Evolutionary conservation across 805 yeast species (phyloP).

Genomic region (Ogataea parapolymorpha): DNA sequence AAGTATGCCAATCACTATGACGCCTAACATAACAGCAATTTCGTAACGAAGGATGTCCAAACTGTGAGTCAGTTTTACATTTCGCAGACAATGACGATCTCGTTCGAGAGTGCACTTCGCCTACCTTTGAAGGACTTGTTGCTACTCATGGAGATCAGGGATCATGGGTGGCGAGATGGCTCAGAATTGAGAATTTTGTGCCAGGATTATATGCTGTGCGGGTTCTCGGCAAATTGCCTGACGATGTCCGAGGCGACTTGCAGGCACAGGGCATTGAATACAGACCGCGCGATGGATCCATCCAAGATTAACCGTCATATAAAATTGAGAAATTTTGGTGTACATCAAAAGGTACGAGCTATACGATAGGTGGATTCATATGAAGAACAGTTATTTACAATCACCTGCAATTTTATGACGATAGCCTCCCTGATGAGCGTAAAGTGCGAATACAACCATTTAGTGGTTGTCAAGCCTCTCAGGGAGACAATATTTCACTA

Average conservation of each 20-base stretch:
- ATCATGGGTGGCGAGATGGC: slow-evolving; percentile 97
- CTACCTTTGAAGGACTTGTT: slow-evolving; percentile 91
- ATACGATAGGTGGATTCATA: background rate
- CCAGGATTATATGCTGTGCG: slow-evolving; percentile 94
- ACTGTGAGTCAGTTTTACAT: slow-evolving; percentile 86
- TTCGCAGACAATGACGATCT: slow-evolving; percentile 73
- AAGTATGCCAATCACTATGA: slow-evolving; percentile 22
- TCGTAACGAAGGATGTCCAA: slow-evolving; percentile 88
- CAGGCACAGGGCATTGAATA: slow-evolving; percentile 74
- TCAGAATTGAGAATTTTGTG: slow-evolving; percentile 81
- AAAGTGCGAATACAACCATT: too few relatives aligned
- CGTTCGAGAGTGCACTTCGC: slow-evolving; percentile 90
- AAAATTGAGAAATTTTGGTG: background rate
- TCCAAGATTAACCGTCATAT: slow-evolving; percentile 23
- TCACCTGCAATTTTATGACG: background rate
- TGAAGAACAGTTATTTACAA: background rate
- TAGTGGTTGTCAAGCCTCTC: too few relatives aligned
- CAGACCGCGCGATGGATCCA: slow-evolving; percentile 94
- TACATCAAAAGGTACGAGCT: slow-evolving; percentile 1
- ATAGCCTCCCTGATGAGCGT: too few relatives aligned
- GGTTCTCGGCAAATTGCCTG: slow-evolving; percentile 87
- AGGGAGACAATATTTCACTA: background rate
- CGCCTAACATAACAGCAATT: slow-evolving; percentile 45
- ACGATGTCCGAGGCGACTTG: slow-evolving; percentile 72
- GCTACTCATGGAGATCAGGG: slow-evolving; percentile 81